These are phyloP conservation scores for Cyphellophora europaea DNA, from an alignment of 2,329 filamentous ascomycete species.

Conservation along the genomic window DNA sequence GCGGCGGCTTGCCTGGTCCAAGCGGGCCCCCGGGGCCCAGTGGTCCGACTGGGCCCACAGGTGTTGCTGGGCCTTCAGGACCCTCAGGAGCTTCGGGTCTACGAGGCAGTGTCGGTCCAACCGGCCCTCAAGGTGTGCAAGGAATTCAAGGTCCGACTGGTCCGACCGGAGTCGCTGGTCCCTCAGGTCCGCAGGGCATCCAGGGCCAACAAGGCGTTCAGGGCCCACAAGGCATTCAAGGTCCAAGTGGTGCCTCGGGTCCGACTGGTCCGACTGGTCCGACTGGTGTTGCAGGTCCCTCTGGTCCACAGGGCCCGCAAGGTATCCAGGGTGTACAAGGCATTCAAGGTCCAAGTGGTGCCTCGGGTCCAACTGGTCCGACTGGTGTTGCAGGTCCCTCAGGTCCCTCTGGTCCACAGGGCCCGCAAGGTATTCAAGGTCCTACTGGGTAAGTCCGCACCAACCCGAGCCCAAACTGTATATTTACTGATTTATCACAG, in stretches of 20 bases:
- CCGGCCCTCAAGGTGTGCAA: conserved; percentile 5
- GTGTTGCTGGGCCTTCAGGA: conserved; percentile 1
- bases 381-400: conserved; percentile 2
- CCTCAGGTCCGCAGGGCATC: not conserved
- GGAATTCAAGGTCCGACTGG: conserved; percentile 1
- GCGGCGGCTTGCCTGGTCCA: conserved; percentile 4
- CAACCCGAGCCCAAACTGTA: not conserved
- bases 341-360: not conserved
- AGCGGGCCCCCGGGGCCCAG: not conserved
- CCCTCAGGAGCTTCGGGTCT: conserved; percentile 2
- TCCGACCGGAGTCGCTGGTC: conserved; percentile 1
- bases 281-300: not conserved
- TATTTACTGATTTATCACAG: too few species aligned
- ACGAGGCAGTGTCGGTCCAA: too few species aligned
- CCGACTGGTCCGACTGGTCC: not conserved
- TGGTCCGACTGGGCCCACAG: conserved; percentile 3
- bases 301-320: not conserved
- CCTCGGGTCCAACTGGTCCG: not conserved
- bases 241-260: not conserved
- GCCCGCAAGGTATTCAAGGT: not conserved
- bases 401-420: conserved; percentile 1
- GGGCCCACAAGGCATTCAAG: conserved; percentile 2
- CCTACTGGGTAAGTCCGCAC: not conserved
- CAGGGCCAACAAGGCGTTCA: conserved; percentile 3
- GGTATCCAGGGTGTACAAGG: conserved; percentile 3